phyloP scores from a whole-genome alignment of 768 basidiomycete genomes.

The Podaxis carcinomalis region DNA sequence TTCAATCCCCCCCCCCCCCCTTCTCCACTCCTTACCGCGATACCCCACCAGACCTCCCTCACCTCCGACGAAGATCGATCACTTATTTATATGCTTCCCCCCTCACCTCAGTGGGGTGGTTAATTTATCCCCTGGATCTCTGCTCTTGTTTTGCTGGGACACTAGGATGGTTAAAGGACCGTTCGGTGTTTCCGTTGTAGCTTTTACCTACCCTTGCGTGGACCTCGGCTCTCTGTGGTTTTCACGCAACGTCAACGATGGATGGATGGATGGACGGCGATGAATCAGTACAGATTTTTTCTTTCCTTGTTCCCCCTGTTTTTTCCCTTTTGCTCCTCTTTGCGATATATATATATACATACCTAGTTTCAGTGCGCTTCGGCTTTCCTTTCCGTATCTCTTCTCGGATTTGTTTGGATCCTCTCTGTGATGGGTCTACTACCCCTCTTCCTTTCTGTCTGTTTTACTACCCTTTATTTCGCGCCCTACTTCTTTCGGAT shows the following conservation, averaged over 20 bases:
- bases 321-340: too few species aligned
- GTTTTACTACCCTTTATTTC: too few species aligned
- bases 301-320: too few species aligned
- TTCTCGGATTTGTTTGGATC: too few species aligned
- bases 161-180: background rate
- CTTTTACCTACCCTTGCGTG: background rate
- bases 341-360: too few species aligned
- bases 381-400: too few species aligned
- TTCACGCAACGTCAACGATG: background rate
- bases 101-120: background rate
- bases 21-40: background rate
- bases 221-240: background rate
- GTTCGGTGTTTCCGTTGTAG: background rate
- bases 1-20: too few species aligned
- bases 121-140: background rate
- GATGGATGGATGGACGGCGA: background rate
- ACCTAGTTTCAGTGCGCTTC: too few species aligned
- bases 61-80: background rate
- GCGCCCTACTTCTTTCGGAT: too few species aligned
- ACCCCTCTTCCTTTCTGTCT: too few species aligned
- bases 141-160: background rate
- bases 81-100: background rate
- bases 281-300: too few species aligned
- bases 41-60: background rate
- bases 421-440: too few species aligned